These are phyloP conservation scores for Cucurbita argyrosperma DNA, from an alignment of 306 rosid species.

Conservation along the genomic window DNA sequence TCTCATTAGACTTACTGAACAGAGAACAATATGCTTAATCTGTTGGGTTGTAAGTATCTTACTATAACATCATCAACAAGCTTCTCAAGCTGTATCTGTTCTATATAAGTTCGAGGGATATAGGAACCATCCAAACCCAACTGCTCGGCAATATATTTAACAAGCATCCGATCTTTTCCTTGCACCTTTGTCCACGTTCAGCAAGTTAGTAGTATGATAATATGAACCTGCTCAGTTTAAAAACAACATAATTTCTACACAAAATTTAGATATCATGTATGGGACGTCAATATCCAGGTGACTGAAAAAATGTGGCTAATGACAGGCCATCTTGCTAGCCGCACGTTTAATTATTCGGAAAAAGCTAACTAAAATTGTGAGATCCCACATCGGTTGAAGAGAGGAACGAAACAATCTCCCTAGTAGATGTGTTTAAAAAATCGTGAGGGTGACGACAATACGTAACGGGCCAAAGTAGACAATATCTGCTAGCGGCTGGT, in stretches of 20 bases:
- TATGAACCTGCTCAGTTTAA: not conserved
- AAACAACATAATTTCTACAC: not conserved
- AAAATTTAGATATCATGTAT: not conserved
- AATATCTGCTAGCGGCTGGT: too few relatives aligned
- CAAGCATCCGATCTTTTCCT: constrained; percentile 68
- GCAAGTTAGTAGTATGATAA: constrained; percentile 5
- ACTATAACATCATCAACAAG: constrained; percentile 98
- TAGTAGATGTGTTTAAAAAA: too few relatives aligned
- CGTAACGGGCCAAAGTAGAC: too few relatives aligned
- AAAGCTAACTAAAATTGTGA: not conserved
- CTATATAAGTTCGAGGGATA: constrained; percentile 89
- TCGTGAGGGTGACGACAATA: too few relatives aligned
- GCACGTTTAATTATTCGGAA: not conserved
- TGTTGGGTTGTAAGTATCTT: constrained; percentile 10
- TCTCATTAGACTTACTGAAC: constrained; percentile 18
- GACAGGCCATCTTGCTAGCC: not conserved
- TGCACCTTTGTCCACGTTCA: constrained; percentile 61
- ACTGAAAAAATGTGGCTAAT: not conserved
- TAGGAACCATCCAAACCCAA: constrained; percentile 78
- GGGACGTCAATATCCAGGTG: not conserved
- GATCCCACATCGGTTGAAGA: too few relatives aligned
- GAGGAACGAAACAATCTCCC: too few relatives aligned
- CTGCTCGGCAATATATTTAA: constrained; percentile 60
- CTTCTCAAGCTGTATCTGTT: constrained; percentile 97
- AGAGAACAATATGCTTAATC: constrained; percentile 2